phyloP scores from a whole-genome alignment of 176 grass and related monocot genomes.

The Lolium rigidum region DNA sequence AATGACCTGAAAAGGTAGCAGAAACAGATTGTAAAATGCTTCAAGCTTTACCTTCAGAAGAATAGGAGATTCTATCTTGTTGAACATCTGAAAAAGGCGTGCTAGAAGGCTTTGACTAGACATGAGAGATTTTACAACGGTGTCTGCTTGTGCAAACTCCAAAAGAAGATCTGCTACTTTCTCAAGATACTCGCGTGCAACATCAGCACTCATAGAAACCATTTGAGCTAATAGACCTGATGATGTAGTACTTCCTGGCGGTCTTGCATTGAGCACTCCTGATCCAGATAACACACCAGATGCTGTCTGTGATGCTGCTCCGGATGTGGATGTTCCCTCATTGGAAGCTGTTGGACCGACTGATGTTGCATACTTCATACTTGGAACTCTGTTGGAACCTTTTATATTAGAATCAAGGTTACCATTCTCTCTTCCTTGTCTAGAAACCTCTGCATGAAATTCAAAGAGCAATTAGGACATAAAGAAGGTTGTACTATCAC shows the following conservation, averaged over 20 bases:
- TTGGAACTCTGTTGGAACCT: constrained; percentile 60
- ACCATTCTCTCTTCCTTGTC: constrained; percentile 87
- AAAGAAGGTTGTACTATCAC: constrained; percentile 2
- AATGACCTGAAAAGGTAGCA: constrained; percentile 37
- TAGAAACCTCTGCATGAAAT: constrained; percentile 79
- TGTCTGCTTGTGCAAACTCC: constrained; percentile 95
- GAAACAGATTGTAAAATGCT: constrained; percentile 17
- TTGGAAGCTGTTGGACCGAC: constrained; percentile 57
- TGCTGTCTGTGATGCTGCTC: constrained; percentile 88
- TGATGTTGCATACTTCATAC: constrained; percentile 56
- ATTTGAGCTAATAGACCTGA: constrained; percentile 93
- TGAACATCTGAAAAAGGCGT: constrained; percentile 98
- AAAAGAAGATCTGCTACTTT: constrained; percentile 97
- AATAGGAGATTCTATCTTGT: constrained; percentile 94
- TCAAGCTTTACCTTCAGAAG: constrained; percentile 81
- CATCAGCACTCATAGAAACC: constrained; percentile 93
- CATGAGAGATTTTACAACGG: constrained; percentile 85
- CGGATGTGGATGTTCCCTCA: constrained; percentile 89
- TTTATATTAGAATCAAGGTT: constrained; percentile 72
- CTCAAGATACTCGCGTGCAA: constrained; percentile 91
- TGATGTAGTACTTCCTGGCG: constrained; percentile 93
- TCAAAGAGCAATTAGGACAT: constrained; percentile 32
- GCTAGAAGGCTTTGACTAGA: constrained; percentile 81
- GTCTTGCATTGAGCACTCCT: constrained; percentile 96
- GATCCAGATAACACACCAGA: constrained; percentile 99